Conservation (phyloP, 495 filamentous ascomycete genomes). For the Massariosphaeria phaeospora region DNA sequence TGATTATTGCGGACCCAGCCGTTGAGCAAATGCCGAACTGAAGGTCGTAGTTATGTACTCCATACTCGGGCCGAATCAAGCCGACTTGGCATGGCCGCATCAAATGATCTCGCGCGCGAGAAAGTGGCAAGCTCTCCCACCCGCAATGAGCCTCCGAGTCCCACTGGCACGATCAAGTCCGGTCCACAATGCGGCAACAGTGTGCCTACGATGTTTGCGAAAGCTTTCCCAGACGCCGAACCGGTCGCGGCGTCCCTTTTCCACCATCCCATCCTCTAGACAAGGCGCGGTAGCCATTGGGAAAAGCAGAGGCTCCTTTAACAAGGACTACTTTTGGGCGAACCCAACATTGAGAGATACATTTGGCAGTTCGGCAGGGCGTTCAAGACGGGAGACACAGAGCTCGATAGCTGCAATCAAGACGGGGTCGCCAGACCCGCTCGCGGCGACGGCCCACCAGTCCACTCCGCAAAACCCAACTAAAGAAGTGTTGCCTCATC, state of each 20-base stretch:
- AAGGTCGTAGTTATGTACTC: too few relatives aligned
- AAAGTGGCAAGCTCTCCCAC: slow-evolving; percentile 1
- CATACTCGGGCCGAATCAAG: background rate
- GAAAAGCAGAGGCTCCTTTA: slow-evolving; percentile 24
- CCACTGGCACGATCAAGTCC: slow-evolving; percentile 10
- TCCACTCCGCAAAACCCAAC: background rate
- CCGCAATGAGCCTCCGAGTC: slow-evolving; percentile 24
- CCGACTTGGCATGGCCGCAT: slow-evolving; percentile 10
- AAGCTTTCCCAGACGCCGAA: slow-evolving; percentile 10
- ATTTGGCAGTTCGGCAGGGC: slow-evolving; percentile 5
- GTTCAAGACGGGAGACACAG: slow-evolving; percentile 24
- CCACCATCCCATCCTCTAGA: slow-evolving; percentile 7
- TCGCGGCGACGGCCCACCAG: background rate
- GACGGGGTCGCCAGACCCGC: slow-evolving; percentile 1
- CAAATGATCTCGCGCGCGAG: slow-evolving; percentile 8
- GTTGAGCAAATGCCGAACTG: too few relatives aligned
- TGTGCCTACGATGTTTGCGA: slow-evolving; percentile 28
- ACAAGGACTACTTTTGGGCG: slow-evolving; percentile 35
- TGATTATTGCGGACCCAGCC: too few relatives aligned
- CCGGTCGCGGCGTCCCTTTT: slow-evolving; percentile 15
- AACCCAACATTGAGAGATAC: slow-evolving; percentile 26
- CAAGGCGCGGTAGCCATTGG: slow-evolving; percentile 20
- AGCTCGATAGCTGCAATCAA: slow-evolving; percentile 7
- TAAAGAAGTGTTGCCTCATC: slow-evolving; percentile 37
- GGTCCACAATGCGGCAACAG: slow-evolving; percentile 12